Base-by-base conservation (phyloP, 805 yeast species). In the Wickerhamiella nectarea region DNA sequence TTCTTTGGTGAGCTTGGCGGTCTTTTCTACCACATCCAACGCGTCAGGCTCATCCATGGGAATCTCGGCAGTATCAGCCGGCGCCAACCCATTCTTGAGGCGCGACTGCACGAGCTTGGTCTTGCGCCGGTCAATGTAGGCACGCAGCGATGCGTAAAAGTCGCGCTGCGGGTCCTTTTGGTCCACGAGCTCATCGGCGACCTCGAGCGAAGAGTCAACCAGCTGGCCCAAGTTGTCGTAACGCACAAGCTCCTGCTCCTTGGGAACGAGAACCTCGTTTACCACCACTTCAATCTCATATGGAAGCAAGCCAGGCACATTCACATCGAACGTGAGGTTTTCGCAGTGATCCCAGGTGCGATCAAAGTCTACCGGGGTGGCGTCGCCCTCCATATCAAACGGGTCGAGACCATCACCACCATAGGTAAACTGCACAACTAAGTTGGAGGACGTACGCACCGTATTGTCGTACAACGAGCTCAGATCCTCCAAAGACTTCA, bases 391-490 rank as follows among this genome's bases (percentile, higher is more conserved):
- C 98, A 91, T 91, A 64, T 89, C 96, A 58, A 84, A 71, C 3
- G 99, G 99, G 68, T 91, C 99, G 50, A 91, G 72, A 38, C 97
- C 95, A 63, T 91, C 99, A 50, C 97, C 98, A 63, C 99, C 99
- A 59, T 91, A 91, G 28, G 85, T 83, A 64, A 91, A 91, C 64
- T 91, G 99, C 14, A 91, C 98, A 58, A 91, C 84, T 63, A 96
- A 95, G 59, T 86, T 86, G 44, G 93, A 74, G 1, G 97, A 89
- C 48, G 94, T 91, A 58, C 99, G 74, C 34, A 91, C 96, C 0
- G 97, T 89, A 55, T 76, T 76, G 61, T 91, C 99, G 62, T 91
- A 91, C 57, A 79, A 85, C 47, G 94, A 75, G 40, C 95, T 84
- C 60, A 91, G 70, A 67, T 91, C 99, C 66, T 91, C 99, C 55